A percentile compares a stretch with the other conserved stretches of the same genome.
phyloP scores from a whole-genome alignment of 108 stramenopile genomes.

The Fistulifera pelliculosa region DNA sequence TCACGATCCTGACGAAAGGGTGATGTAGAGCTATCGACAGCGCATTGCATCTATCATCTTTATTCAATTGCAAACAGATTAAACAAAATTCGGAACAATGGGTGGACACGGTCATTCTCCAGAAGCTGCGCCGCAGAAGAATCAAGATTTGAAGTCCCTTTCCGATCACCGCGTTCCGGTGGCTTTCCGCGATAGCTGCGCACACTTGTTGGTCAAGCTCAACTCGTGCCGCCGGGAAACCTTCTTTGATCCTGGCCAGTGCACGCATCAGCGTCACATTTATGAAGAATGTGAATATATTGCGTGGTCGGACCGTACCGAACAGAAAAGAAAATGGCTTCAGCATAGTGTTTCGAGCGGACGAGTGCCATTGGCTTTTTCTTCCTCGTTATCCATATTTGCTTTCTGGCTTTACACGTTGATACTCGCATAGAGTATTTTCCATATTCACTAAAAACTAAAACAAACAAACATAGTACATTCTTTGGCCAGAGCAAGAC shows the following conservation, averaged over 20 bases:
- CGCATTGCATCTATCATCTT: too few relatives aligned
- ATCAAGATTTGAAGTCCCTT: conserved; percentile 82
- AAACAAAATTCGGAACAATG: neutral
- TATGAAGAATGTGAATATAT: conserved; percentile 95
- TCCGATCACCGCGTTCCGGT: conserved; percentile 69
- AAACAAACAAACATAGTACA: neutral
- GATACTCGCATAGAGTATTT: neutral
- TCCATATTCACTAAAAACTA: neutral
- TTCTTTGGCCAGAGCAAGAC: neutral
- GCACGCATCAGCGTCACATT: conserved; percentile 88
- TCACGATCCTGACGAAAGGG: too few relatives aligned
- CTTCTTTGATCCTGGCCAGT: conserved; percentile 75
- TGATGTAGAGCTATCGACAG: too few relatives aligned
- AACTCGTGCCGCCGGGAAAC: conserved; percentile 86
- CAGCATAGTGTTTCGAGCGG: neutral
- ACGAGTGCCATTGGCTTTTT: neutral
- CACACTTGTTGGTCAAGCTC: conserved; percentile 81
- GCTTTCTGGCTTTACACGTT: too few relatives aligned
- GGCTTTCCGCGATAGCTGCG: conserved; percentile 92
- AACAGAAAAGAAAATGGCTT: conserved; percentile 40
- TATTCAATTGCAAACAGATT: too few relatives aligned
- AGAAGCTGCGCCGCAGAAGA: conserved; percentile 53
- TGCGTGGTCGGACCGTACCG: conserved; percentile 74
- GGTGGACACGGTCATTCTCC: conserved; percentile 50
- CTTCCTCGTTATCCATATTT: too few relatives aligned